Evolutionary conservation across 768 basidiomycete genomes (phyloP).

Genomic region (Kockovaella imperatae): DNA sequence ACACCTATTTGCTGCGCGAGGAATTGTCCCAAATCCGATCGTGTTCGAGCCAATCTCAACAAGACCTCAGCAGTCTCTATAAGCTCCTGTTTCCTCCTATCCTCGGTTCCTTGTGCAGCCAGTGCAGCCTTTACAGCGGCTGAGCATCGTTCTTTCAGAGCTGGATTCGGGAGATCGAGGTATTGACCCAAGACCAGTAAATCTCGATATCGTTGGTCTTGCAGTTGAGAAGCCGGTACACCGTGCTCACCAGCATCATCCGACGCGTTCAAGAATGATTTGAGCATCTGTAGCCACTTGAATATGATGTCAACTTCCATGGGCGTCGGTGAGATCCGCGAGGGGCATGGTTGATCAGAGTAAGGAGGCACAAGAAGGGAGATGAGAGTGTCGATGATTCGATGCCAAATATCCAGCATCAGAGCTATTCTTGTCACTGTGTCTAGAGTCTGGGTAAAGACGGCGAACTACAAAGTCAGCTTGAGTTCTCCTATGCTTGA

Average conservation of each 20-base stretch:
- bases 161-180: constrained; percentile 37
- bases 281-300: constrained; percentile 43
- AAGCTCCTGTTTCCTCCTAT: constrained; percentile 8
- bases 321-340: constrained; percentile 5
- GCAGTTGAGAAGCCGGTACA: constrained; percentile 28
- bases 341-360: constrained; percentile 29
- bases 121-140: constrained; percentile 39
- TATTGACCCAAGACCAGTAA: constrained; percentile 42
- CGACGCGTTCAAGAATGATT: constrained; percentile 42
- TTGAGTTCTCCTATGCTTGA: background rate
- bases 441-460: constrained; percentile 36
- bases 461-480: constrained; percentile 35
- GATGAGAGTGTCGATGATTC: constrained; percentile 36
- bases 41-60: constrained; percentile 38
- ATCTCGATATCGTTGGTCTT: constrained; percentile 36
- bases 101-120: background rate
- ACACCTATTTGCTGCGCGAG: constrained; percentile 16
- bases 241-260: constrained; percentile 40
- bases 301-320: constrained; percentile 41
- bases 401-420: constrained; percentile 37
- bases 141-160: constrained; percentile 28
- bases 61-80: constrained; percentile 42
- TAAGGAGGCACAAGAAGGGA: constrained; percentile 40
- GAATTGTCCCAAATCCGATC: constrained; percentile 6
- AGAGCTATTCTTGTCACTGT: constrained; percentile 18